Evolutionary conservation across 2,329 filamentous ascomycete species (phyloP), one percentile per base, ranked within the genome.

Genomic region (Rasamsonia emersonii): DNA sequence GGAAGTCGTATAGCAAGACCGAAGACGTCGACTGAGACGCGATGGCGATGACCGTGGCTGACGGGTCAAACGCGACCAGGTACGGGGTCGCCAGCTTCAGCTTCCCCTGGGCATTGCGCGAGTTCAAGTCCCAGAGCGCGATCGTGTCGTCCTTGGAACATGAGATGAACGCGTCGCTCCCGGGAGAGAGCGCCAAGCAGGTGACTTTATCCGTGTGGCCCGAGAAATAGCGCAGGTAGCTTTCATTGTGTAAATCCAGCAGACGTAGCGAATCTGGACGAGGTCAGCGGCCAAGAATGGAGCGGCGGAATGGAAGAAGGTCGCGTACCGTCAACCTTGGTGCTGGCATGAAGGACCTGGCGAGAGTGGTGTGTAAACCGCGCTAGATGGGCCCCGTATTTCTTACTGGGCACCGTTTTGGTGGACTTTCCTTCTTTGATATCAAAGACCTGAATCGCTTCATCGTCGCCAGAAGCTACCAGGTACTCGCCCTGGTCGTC

Each of bases 371-470:
- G 91, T 1, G 89, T 94, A 59, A 96, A 98, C 47, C 85, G 82
- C 21, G 91, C 91, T 35, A 95, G 73, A 55, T 94, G 91, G 11
- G 86, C 86, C 38, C 91, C 91, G 50, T 98, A 98, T 57, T 98
- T 98, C 55, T 96, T 93, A 62, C 84, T 93, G 31, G 93, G 78
- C 28, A 95, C 71, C 38, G 80, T 81, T 64, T 96, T 96, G 28
- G 86, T 83, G 46, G 86, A 80, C 39, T 83, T 82, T 4, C 91
- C 91, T 43, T 94, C 86, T 50, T 82, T 84, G 41, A 93, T 81
- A 50, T 91, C 93, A 65, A 93, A 98, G 18, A 98, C 79, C 53
- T 96, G 88, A 41, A 98, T 83, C 3, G 85, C 93, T 56, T 95
- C 88, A 59, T 98, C 91, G 64, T 85, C 86, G 45, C 88, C 84